Base-by-base conservation (phyloP, 306 rosid species). In the Quercus berberidifolia region DNA sequence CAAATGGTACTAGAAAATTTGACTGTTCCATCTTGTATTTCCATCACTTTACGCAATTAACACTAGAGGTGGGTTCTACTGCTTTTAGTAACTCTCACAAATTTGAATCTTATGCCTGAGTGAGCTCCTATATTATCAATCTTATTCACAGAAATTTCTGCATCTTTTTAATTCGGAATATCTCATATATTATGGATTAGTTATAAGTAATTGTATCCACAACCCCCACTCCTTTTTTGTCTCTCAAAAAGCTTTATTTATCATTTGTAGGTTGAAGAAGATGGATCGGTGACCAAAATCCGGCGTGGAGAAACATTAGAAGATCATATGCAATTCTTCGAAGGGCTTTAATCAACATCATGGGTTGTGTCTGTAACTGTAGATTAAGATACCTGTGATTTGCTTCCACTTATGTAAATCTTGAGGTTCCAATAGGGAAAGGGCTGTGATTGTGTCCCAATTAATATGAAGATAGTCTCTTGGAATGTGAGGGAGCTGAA, bases 241-340 rank as follows among this genome's bases (percentile, higher is more conserved):
- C 54, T 12, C 54, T 46, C 54, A 46, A 31, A 17, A 54, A n/a
- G 20, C 30, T 30, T 57, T 70, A 11, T 65, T 2, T 74, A 3
- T 54, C 59, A 68, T 35, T 78, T 82, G 13, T 79, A 95, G 99
- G 96, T 95, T 25, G 91, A 89, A 71, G 92, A 91, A 5, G 91
- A 91, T 80, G 98, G 92, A 70, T 89, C 96, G 0, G 89, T 95
- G 82, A 74, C 92, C 88, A 91, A 95, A 91, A 95, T 95, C 84
- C 85, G 98, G 73, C 98, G 90, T 31, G 99, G 87, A 8, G 99
- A 93, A 80, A 89, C 89, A 43, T 93, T 91, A 2, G 93, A 93
- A 69, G 99, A 93, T 59, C 99, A 95, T 78, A 43, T 91, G 55
- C 86, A 91, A 67, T 89, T 85, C 73, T 95, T 93, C 43, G 87